These are phyloP conservation scores for Sporothrix pallida DNA, from an alignment of 2,329 filamentous ascomycete genomes.

Conservation along the genomic window DNA sequence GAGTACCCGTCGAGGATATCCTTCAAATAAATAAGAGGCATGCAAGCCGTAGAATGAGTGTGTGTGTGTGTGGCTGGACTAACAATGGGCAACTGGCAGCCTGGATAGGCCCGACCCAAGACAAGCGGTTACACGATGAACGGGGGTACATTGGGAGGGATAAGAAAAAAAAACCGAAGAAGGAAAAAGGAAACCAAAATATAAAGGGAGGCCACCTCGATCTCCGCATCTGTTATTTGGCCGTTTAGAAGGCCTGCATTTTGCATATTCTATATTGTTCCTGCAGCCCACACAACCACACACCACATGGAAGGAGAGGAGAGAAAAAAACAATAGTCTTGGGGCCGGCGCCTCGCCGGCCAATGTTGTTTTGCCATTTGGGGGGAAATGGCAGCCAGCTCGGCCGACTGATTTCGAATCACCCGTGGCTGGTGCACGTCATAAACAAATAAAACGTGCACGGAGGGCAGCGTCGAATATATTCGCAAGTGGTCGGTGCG, in stretches of 20 bases:
- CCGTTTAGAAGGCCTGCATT: background rate
- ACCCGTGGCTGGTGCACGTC: background rate
- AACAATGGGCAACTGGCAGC: background rate
- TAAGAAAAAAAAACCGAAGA: background rate
- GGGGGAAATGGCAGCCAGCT: background rate
- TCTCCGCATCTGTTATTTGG: constrained; percentile 21
- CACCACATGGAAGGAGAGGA: background rate
- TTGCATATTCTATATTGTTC: background rate
- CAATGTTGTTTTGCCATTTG: background rate
- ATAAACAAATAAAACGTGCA: background rate
- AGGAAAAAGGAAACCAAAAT: no score
- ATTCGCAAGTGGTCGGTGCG: background rate
- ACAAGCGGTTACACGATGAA: constrained; percentile 2
- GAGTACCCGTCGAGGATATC: no score
- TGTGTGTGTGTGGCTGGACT: background rate
- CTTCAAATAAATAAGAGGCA: background rate
- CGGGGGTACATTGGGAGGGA: background rate
- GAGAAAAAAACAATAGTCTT: background rate
- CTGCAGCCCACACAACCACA: constrained; percentile 19
- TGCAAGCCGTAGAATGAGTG: background rate
- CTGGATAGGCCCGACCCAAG: constrained; percentile 4
- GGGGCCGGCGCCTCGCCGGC: constrained; percentile 16
- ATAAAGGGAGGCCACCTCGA: background rate
- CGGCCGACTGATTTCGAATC: background rate
- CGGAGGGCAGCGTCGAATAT: background rate